Evolutionary conservation across 176 grass and related monocot species (phyloP).

Genomic region (Dactylis glomerata): DNA sequence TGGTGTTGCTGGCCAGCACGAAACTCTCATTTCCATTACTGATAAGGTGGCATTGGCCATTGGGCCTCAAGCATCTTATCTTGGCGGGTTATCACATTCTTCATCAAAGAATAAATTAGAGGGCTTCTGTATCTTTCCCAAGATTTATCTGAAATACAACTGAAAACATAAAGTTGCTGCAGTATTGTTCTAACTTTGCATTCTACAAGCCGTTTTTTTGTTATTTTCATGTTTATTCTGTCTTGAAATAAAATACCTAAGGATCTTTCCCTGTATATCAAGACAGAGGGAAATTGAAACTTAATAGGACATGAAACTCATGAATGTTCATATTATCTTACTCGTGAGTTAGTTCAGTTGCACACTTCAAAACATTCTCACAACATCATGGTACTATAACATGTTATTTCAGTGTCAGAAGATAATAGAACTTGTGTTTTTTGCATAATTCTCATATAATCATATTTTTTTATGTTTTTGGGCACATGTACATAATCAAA

Average conservation of each 20-base stretch:
- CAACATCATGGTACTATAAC: neutral
- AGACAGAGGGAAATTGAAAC: neutral
- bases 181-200: neutral
- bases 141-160: neutral
- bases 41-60: conserved; percentile 8
- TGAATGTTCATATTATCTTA: neutral
- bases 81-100: neutral
- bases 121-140: neutral
- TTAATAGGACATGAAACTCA: neutral
- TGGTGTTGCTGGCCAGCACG: neutral
- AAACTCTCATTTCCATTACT: neutral
- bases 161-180: neutral
- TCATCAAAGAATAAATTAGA: neutral
- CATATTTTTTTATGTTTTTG: neutral
- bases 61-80: conserved; percentile 14
- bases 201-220: neutral
- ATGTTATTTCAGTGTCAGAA: neutral
- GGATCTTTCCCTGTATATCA: neutral
- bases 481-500: neutral
- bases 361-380: neutral
- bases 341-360: neutral
- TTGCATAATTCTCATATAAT: neutral
- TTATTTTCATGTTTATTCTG: neutral
- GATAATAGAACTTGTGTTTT: neutral
- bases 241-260: conserved; percentile 3